Evolutionary conservation across 2,329 filamentous ascomycete genomes (phyloP).

Genomic region (Fusarium ambrosium): DNA sequence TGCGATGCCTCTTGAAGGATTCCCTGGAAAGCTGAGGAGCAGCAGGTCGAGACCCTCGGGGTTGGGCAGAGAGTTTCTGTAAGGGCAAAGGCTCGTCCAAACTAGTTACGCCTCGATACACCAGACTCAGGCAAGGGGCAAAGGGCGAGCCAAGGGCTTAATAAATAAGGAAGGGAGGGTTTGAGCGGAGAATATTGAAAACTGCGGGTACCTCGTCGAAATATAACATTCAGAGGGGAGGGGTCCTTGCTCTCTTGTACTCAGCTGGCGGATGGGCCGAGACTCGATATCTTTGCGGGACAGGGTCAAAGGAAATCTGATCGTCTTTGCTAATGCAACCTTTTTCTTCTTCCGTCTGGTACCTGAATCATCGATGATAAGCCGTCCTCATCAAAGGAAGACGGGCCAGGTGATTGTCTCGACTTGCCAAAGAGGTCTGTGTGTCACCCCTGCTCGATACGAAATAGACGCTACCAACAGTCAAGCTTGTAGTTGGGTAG

Average conservation of each 20-base stretch:
- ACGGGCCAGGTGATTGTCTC: constrained; percentile 52
- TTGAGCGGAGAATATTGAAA: constrained; percentile 36
- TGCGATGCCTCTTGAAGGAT: constrained; percentile 39
- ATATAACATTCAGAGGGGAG: constrained; percentile 45
- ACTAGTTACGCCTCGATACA: constrained; percentile 29
- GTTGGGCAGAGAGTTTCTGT: constrained; percentile 1
- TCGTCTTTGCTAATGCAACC: constrained; percentile 44
- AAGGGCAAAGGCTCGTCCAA: constrained; percentile 30
- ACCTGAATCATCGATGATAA: constrained; percentile 50
- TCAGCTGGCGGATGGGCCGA: constrained; percentile 41
- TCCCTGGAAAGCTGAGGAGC: constrained; percentile 33
- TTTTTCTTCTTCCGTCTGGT: constrained; percentile 48
- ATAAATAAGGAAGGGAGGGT: constrained; percentile 46
- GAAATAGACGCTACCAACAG: constrained; percentile 46
- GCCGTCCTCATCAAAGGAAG: constrained; percentile 43
- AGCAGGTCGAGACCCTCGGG: constrained; percentile 21
- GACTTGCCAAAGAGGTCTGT: constrained; percentile 49
- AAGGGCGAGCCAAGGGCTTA: constrained; percentile 42
- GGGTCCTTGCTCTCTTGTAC: constrained; percentile 51
- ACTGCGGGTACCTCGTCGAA: constrained; percentile 36
- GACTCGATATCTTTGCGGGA: constrained; percentile 38
- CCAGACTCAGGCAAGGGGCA: constrained; percentile 26
- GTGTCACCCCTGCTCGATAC: constrained; percentile 49
- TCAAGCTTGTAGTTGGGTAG: constrained; percentile 42
- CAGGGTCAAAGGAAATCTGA: constrained; percentile 37